Evolutionary conservation across 1,284 basidiomycete genomes (phyloP).

Genomic region (Rhizoctonia solani): DNA sequence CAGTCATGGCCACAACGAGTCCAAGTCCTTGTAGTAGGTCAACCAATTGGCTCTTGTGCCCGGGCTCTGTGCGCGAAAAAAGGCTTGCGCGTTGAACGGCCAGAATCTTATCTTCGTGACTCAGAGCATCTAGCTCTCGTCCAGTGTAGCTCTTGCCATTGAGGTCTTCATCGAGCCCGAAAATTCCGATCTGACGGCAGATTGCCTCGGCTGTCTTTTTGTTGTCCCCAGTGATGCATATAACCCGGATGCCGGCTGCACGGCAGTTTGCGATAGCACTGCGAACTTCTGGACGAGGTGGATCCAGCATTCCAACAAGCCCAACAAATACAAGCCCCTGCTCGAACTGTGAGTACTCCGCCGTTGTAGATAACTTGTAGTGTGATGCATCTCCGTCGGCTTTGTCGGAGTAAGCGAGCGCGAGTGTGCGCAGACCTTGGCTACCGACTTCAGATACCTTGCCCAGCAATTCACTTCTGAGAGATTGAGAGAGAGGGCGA

Average conservation of each 20-base stretch:
- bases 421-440: constrained; percentile 87
- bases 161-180: constrained; percentile 79
- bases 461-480: constrained; percentile 44
- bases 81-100: constrained; percentile 87
- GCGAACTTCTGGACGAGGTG: constrained; percentile 92
- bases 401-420: constrained; percentile 84
- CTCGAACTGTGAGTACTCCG: constrained; percentile 89
- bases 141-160: constrained; percentile 94
- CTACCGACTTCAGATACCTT: constrained; percentile 72
- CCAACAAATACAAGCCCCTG: constrained; percentile 91
- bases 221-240: constrained; percentile 99
- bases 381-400: constrained; percentile 75
- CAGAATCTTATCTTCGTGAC: constrained; percentile 75
- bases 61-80: constrained; percentile 93
- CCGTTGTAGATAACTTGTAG: constrained; percentile 76
- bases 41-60: constrained; percentile 93
- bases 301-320: constrained; percentile 97
- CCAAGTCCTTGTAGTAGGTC: constrained; percentile 92
- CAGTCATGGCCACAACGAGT: constrained; percentile 91
- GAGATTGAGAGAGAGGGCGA: constrained; percentile 12
- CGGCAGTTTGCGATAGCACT: constrained; percentile 87
- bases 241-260: constrained; percentile 92
- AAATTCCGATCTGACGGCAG: constrained; percentile 94
- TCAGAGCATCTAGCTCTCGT: constrained; percentile 84
- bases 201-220: constrained; percentile 98